Evolutionary conservation across 345 rosid species (phyloP), one percentile per base, ranked within the genome.

Genomic region (Isatis tinctoria): DNA sequence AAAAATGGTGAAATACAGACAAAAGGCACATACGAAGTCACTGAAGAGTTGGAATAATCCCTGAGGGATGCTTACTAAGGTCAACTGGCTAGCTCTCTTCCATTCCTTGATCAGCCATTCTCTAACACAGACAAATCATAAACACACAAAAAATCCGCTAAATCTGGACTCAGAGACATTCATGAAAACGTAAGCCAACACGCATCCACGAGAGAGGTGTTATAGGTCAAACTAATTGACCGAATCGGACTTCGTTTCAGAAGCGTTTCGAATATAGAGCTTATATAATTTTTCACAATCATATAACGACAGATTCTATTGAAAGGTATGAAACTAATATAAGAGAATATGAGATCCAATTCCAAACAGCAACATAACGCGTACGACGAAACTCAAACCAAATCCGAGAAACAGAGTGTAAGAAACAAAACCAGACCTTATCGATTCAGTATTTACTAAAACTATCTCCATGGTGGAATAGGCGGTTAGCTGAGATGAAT

Each of bases 21-120:
- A 47, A 58, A 32, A 51, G 76, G 48, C 17, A 2, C 17, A 39
- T 20, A 62, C 37, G 35, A 63, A 70, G 97, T 86, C 83, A 95
- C 99, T 95, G 99, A 66, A 95, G 92, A 53, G 94, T 92, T 11
- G 99, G 99, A 79, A 92, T 80, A 69, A 95, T 92, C 53, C 97
- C 98, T 52, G 99, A 95, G 32, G 99, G 99, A 81, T 95, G 99
- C 80, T 85, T 92, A 51, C 89, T 72, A 63, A 87, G 81, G 87
- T 95, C 99, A 80, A 95, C 97, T 3, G 96, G 99, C 48, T 92
- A 96, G 89, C 83, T 85, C 58, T 96, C 98, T 84, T 92, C 99
- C 84, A 71, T 39, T 78, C 77, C 84, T 48, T 71, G 72, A 78
- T 88, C 99, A 52, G 97, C 91, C 99, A 95, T 95, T 52, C 67